Conservation (phyloP, 345 rosid species). For the Eucalyptus rudis region DNA sequence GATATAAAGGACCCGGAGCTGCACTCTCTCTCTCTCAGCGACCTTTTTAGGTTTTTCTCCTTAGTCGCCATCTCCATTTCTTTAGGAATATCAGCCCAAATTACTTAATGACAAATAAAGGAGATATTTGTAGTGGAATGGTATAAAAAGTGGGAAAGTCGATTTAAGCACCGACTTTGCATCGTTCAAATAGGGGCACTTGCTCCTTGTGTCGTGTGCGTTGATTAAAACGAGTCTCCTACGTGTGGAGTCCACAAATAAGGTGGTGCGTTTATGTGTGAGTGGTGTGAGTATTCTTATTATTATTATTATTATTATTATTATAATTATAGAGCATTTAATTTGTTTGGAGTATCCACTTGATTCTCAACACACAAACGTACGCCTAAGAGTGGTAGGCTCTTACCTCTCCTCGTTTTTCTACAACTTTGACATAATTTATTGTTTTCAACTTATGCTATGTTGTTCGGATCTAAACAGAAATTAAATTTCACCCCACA, state of each 20-base stretch:
- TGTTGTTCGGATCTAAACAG: neutral
- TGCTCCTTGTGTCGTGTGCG: neutral
- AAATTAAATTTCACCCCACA: neutral
- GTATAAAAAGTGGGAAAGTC: neutral
- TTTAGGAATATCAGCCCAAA: neutral
- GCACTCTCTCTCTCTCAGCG: neutral
- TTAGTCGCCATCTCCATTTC: neutral
- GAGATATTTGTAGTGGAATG: neutral
- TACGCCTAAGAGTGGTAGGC: neutral
- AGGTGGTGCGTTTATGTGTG: neutral
- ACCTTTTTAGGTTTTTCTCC: neutral
- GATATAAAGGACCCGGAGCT: neutral
- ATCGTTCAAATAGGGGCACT: neutral
- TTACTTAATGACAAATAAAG: neutral
- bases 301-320: neutral
- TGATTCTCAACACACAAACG: neutral
- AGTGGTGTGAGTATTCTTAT: neutral
- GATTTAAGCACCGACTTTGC: neutral
- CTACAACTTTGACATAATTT: neutral
- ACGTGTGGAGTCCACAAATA: neutral
- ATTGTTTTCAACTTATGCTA: neutral
- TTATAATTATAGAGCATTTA: neutral
- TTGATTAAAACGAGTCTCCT: neutral
- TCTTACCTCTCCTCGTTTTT: neutral
- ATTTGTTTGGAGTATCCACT: neutral